Evolutionary conservation across 306 rosid species (phyloP).

Genomic region (Rosa rugosa): DNA sequence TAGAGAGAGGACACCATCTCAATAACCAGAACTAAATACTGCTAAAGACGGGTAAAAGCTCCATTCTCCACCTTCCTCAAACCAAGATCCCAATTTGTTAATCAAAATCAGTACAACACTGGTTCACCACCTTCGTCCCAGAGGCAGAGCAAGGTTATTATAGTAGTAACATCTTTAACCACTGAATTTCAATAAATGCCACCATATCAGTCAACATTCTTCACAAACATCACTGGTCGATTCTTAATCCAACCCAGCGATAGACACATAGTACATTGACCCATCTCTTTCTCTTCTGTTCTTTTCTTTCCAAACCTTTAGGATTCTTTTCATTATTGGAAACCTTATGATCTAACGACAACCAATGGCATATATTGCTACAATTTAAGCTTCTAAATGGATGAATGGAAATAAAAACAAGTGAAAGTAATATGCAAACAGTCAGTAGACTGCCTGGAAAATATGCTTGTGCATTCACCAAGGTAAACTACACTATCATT

Average conservation of each 20-base stretch:
- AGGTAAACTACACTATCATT: background rate
- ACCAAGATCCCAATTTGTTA: constrained; percentile 14
- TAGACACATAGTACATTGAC: background rate
- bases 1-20: background rate
- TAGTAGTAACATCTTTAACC: background rate
- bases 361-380: background rate
- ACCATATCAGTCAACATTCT: background rate
- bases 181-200: background rate
- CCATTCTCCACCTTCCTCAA: background rate
- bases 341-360: background rate
- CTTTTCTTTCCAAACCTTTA: background rate
- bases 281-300: background rate
- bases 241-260: background rate
- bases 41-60: constrained; percentile 8
- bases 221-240: background rate
- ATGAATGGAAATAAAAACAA: background rate
- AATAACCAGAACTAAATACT: constrained; percentile 10
- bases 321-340: background rate
- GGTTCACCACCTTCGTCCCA: constrained; percentile 6
- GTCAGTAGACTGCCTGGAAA: background rate
- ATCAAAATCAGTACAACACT: background rate
- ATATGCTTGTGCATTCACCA: background rate
- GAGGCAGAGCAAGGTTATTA: background rate
- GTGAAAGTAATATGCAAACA: background rate
- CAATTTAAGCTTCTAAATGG: background rate